These are phyloP conservation scores for Nakazawaea wyomingensis DNA, from an alignment of 805 yeast species.

Conservation along the genomic window DNA sequence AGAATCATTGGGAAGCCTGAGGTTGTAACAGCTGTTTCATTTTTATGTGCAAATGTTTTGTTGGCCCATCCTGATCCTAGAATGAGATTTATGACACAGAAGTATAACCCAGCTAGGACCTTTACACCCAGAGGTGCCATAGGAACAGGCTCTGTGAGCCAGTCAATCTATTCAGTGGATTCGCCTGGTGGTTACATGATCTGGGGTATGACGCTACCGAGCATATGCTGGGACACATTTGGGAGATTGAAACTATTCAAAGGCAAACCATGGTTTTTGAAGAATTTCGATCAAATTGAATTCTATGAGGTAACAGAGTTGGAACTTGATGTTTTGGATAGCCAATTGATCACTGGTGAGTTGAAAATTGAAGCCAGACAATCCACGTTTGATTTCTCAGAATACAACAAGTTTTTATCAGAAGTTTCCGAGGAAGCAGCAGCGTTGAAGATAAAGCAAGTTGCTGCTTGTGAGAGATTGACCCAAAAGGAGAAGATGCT, in stretches of 20 bases:
- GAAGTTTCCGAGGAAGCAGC: conserved; percentile 23
- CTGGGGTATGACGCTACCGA: conserved; percentile 27
- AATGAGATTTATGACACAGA: conserved; percentile 22
- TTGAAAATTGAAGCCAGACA: conserved; percentile 22
- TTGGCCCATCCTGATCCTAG: conserved; percentile 28
- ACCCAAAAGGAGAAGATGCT: conserved; percentile 16
- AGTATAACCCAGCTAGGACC: conserved; percentile 28
- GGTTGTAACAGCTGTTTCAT: conserved; percentile 25
- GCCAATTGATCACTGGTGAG: conserved; percentile 25
- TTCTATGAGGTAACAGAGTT: conserved; percentile 31
- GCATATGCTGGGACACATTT: conserved; percentile 30
- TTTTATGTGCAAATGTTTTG: conserved; percentile 25
- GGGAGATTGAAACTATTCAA: conserved; percentile 19
- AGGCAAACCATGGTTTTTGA: conserved; percentile 27
- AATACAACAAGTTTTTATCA: conserved; percentile 24
- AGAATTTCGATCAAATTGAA: conserved; percentile 27
- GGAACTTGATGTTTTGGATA: conserved; percentile 24
- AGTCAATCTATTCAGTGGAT: conserved; percentile 25
- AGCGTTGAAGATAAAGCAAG: conserved; percentile 16
- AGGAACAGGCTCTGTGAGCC: conserved; percentile 25
- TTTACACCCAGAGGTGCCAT: conserved; percentile 27
- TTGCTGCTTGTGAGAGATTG: conserved; percentile 16
- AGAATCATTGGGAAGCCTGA: conserved; percentile 21
- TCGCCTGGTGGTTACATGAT: conserved; percentile 29
- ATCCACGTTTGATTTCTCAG: conserved; percentile 27